Base-by-base conservation (phyloP, 2,329 filamentous ascomycete genomes). In the Stagonosporopsis chrysanthemi region DNA sequence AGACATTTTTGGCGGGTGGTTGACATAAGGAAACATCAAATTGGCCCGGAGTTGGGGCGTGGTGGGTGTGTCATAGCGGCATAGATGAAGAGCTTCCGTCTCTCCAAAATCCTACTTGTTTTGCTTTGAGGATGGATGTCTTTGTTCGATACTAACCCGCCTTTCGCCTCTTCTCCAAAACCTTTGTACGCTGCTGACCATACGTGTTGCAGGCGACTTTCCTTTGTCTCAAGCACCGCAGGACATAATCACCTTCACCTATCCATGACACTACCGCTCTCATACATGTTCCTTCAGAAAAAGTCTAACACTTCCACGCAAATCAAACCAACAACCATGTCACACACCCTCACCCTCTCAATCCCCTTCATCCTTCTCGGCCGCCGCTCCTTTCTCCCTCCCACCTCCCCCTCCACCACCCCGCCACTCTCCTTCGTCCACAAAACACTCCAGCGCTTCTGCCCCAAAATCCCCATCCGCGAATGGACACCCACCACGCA, bases 331-430 rank as follows among this genome's bases (percentile, higher is more conserved):
- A n/a, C 17, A 14, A 3, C 26, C 8, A 51, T 22, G 22, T 36
- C 39, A 40, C 12, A 46, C 22, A 52, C 39, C 9, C 39, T 58
- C 11, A 41, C 48, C 4, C 26, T 65, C 9, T 41, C 50, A 28
- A 58, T 61, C 26, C 51, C 51, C 17, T 53, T 60, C 51, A 26
- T 54, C 46, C 45, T 63, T 23, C 57, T 65, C 33, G 43, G 46
- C 28, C 55, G 43, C 24, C 35, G 19, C 31, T 5, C 15, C 17
- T 17, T 33, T 35, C 42, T 50, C 26, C 19, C 23, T 23, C 35
- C 15, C 14, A 11, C 17, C 29, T 19, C 9, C n/a, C 23, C 4
- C 2, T 11, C 6, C 36, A 51, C 23, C n/a, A 4, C 12, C 5
- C 22, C 22, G 26, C 22, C 40, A 17, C 40, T 51, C 39, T n/a